Evolutionary conservation across 2,329 filamentous ascomycete species (phyloP).

Genomic region (Lasiodiplodia sp.): DNA sequence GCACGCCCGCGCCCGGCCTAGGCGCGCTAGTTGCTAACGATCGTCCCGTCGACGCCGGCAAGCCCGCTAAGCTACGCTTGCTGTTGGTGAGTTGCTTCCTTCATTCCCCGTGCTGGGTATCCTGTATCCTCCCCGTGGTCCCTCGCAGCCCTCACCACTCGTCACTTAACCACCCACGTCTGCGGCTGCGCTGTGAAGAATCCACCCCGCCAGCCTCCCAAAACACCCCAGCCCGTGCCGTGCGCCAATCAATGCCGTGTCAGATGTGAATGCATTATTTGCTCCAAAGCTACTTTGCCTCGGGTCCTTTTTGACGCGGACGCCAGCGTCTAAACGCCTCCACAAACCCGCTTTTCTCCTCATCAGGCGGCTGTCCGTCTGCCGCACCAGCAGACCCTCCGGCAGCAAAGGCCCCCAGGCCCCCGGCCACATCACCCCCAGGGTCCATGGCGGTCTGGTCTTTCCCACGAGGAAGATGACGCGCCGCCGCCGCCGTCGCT

Average conservation of each 20-base stretch:
- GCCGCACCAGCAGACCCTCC: slow-evolving; percentile 19
- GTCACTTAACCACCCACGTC: slow-evolving; percentile 18
- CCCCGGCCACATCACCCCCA: slow-evolving; percentile 17
- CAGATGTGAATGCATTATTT: not conserved
- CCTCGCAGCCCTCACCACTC: slow-evolving; percentile 8
- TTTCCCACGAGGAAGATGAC: not conserved
- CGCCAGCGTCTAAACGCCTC: slow-evolving; percentile 29
- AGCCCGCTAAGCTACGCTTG: slow-evolving; percentile 12
- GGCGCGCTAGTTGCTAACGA: slow-evolving; percentile 19
- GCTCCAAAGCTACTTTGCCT: not conserved
- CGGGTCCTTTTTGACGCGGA: slow-evolving; percentile 1
- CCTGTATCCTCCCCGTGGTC: not conserved
- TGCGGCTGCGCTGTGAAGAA: slow-evolving; percentile 18
- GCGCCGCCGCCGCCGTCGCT: not conserved
- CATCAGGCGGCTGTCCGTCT: slow-evolving; percentile 2
- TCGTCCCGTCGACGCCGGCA: slow-evolving; percentile 26
- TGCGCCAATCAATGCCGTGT: slow-evolving; percentile 1
- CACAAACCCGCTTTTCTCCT: slow-evolving; percentile 26
- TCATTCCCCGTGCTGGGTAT: slow-evolving; percentile 25
- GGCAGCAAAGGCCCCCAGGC: not conserved
- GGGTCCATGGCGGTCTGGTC: slow-evolving; percentile 1
- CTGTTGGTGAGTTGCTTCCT: slow-evolving; percentile 11
- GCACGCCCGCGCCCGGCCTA: slow-evolving; percentile 8
- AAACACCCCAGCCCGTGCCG: not conserved
- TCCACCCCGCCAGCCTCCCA: not conserved